Evolutionary conservation across 148 eudicot species (phyloP), one percentile per base, ranked within the genome.

Genomic region (Rhododendron simsii): DNA sequence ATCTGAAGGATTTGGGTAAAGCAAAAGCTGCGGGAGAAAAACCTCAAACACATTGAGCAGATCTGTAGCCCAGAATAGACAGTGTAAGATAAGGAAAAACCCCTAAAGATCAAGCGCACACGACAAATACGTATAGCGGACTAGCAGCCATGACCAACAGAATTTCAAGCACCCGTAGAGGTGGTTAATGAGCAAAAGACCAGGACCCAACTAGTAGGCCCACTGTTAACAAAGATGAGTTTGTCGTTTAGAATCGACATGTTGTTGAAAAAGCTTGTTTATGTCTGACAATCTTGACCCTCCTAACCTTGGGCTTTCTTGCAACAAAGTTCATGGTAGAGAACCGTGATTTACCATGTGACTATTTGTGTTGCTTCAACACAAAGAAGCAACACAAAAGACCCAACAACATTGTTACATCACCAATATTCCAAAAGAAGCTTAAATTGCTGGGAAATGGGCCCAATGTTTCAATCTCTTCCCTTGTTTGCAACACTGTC

Each of bases 1-100:
- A 81, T 94, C 96, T 23, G 95, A 94, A 59, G 96, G 94, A 86
- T 94, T 94, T 48, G 96, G 96, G 74, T 94, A 93, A 23, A 94
- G 86, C 76, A 94, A 83, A 86, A 94, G 96, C 82, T 94, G 96
- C 28, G 96, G 96, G 81, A 94, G 93, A 83, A 94, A 94, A 84
- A 93, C 94, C 85, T 94, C 96, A 88, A 94, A 94, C 57, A 94
- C 92, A 73, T 94, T 94, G 81, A 91, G 82, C 74, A 94, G 91
- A 94, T 94, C 96, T 78, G 81, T 20, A 86, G 55, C 80, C 73
- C 84, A 79, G 41, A 63, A 78, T 45, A 30, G 53, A 35, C 33
- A 81, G 3, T 4, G 33, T 85, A 61, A 48, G 82, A 45, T 59
- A 51, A 8, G 50, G 21, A 82, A 81, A 41, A 20, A 23, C 47